Conservation (phyloP, 306 rosid genomes). For the Arachis stenosperma region DNA sequence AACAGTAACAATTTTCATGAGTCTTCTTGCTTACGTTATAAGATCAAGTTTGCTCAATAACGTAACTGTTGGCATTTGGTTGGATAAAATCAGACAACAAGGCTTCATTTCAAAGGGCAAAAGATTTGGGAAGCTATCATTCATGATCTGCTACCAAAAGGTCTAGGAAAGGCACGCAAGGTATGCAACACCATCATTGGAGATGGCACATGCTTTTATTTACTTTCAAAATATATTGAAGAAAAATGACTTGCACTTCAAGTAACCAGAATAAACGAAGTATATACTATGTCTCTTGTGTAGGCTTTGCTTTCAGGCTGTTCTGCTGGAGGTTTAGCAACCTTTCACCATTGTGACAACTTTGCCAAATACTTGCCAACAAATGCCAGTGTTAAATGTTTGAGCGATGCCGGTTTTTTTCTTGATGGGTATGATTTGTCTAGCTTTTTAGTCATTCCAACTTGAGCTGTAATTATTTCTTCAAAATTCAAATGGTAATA, state of each 20-base stretch:
- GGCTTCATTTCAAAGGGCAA: slow-evolving; percentile 91
- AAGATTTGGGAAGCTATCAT: slow-evolving; percentile 95
- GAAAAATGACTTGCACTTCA: slow-evolving; percentile 16
- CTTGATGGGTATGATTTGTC: slow-evolving; percentile 64
- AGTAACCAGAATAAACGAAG: slow-evolving; percentile 12
- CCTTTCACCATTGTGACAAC: slow-evolving; percentile 83
- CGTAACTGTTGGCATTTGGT: slow-evolving; percentile 38
- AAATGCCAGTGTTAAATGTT: slow-evolving; percentile 76
- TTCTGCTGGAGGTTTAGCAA: slow-evolving; percentile 94
- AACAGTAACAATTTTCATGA: neutral
- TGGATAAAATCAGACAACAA: slow-evolving; percentile 65
- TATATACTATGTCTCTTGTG: slow-evolving; percentile 22
- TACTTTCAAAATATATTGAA: slow-evolving; percentile 7
- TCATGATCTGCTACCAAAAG: slow-evolving; percentile 84
- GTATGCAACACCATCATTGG: slow-evolving; percentile 40
- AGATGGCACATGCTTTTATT: neutral
- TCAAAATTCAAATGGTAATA: neutral
- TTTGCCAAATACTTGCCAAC: slow-evolving; percentile 69
- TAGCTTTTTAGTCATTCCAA: slow-evolving; percentile 5
- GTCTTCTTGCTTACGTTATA: neutral
- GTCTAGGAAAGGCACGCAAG: slow-evolving; percentile 74
- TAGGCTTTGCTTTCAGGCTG: slow-evolving; percentile 96
- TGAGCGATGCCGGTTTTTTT: slow-evolving; percentile 95
- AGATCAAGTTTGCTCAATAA: slow-evolving; percentile 17
- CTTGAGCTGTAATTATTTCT: slow-evolving; percentile 27